Base-by-base conservation (phyloP, 192 early-diverging fungal genomes). In the Linnemannia schmuckeri region DNA sequence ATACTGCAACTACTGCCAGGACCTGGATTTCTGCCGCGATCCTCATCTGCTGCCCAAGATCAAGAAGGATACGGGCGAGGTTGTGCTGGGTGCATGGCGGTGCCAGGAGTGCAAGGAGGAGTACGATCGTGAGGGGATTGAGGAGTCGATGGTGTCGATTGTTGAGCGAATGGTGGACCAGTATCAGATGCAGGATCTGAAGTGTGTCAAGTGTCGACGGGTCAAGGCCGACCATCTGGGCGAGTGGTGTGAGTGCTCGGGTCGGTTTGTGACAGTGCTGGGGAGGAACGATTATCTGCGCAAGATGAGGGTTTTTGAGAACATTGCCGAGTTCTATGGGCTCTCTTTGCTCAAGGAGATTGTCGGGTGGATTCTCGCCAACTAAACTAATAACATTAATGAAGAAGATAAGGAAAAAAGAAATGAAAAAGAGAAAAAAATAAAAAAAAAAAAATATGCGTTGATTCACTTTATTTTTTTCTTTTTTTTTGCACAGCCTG, bases 1-100 rank as follows among this genome's bases (percentile, higher is more conserved):
- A 74, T 96, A 94, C 76, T 99, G 98, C 87, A 95, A 95, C 80
- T 93, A 94, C 78, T 93, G 93, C 74, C 90, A 94, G 15, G 97
- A 99, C 88, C 86, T 99, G 81, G 98, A 99, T 88, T 93, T 99
- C 77, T 97, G 95, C 74, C 93, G 97, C 46, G 96, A 98, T 73
- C 90, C 90, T 35, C 92, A 93, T 61, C 80, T 96, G 74, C 78
- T 97, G 57, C 93, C 93, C 1, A 80, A 70, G 75, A 80, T 82
- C 74, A 82, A 81, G 74, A 82, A 82, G 68, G 82, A 88, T 2
- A 85, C 90, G 54, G 91, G 87, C 5, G 72, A 89, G 78, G 80
- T 82, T 6, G 41, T 77, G 13, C 42, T 87, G 47, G 73, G 84
- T 40, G 68, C 82, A 17, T 99, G 97, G 97, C 74, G 84, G 38